Percentiles rank a stretch among this genome's conserved stretches.
These are phyloP conservation scores for Metarhizium robertsii DNA, from an alignment of 2,329 filamentous ascomycete species.

Conservation along the genomic window DNA sequence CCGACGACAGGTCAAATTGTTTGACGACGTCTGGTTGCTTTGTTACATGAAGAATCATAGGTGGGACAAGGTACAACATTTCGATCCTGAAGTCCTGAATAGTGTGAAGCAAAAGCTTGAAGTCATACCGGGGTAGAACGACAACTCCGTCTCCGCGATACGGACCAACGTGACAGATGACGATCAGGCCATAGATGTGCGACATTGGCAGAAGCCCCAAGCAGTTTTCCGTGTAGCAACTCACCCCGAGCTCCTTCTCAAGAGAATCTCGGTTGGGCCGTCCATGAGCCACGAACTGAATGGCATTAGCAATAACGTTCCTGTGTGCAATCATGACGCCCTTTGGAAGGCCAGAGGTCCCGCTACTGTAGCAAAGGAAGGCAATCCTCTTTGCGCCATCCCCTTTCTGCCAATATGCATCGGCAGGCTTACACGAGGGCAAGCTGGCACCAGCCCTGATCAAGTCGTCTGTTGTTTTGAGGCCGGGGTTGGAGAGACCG, in stretches of 20 bases:
- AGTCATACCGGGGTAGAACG: conserved; percentile 64
- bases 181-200: conserved; percentile 69
- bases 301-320: conserved; percentile 64
- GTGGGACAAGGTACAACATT: conserved; percentile 52
- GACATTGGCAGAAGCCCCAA: conserved; percentile 65
- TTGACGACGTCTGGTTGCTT: conserved; percentile 51
- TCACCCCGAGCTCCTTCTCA: conserved; percentile 11
- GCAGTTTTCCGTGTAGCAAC: conserved; percentile 15
- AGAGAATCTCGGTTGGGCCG: conserved; percentile 19
- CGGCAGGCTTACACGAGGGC: conserved; percentile 34
- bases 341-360: conserved; percentile 67
- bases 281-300: conserved; percentile 45
- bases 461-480: conserved; percentile 53
- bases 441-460: conserved; percentile 42
- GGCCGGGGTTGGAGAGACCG: conserved; percentile 58
- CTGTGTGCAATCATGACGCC: conserved; percentile 69
- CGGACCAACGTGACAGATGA: conserved; percentile 53
- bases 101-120: conserved; percentile 48
- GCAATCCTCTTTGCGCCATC: conserved; percentile 55
- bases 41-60: conserved; percentile 69
- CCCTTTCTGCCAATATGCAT: conserved; percentile 41
- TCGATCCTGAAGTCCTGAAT: conserved; percentile 61
- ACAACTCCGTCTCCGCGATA: conserved; percentile 66
- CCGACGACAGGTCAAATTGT: conserved; percentile 63
- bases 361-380: conserved; percentile 65